Conservation (phyloP, 768 basidiomycete species). For the Serendipita sp. region DNA sequence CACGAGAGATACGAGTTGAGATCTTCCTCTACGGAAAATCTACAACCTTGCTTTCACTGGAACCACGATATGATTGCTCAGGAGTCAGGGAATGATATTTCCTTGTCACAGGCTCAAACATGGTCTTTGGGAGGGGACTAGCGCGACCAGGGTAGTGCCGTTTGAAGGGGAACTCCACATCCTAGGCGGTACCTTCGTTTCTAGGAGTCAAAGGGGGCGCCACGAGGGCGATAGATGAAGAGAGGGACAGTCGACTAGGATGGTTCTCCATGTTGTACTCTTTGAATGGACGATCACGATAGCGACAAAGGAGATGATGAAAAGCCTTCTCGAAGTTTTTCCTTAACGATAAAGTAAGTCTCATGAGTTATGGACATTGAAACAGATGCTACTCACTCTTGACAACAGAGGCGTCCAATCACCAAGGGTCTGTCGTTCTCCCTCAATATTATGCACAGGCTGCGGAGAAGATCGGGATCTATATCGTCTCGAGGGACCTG, state of each 20-base stretch:
- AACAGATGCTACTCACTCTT: neutral
- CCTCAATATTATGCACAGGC: conserved; percentile 71
- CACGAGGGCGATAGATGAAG: conserved; percentile 9
- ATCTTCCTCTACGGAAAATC: too few relatives aligned
- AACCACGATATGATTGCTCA: too few relatives aligned
- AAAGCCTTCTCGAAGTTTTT: conserved; percentile 70
- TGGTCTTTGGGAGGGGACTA: too few relatives aligned
- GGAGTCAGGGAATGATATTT: too few relatives aligned
- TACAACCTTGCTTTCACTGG: too few relatives aligned
- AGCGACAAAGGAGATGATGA: conserved; percentile 65
- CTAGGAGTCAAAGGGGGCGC: conserved; percentile 7
- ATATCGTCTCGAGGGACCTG: conserved; percentile 44
- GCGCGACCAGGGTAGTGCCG: neutral
- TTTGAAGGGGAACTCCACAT: neutral
- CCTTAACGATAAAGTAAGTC: conserved; percentile 19
- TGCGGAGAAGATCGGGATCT: conserved; percentile 60
- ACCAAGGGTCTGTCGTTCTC: conserved; percentile 40
- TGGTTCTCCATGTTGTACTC: conserved; percentile 26
- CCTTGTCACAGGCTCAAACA: too few relatives aligned
- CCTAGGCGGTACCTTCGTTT: neutral
- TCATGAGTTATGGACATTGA: neutral
- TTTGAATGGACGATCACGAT: conserved; percentile 48
- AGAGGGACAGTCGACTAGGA: conserved; percentile 7
- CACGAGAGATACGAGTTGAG: too few relatives aligned
- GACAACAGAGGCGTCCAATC: conserved; percentile 12